Evolutionary conservation across 2,329 filamentous ascomycete genomes (phyloP).

Genomic region (Colletotrichum higginsianum): DNA sequence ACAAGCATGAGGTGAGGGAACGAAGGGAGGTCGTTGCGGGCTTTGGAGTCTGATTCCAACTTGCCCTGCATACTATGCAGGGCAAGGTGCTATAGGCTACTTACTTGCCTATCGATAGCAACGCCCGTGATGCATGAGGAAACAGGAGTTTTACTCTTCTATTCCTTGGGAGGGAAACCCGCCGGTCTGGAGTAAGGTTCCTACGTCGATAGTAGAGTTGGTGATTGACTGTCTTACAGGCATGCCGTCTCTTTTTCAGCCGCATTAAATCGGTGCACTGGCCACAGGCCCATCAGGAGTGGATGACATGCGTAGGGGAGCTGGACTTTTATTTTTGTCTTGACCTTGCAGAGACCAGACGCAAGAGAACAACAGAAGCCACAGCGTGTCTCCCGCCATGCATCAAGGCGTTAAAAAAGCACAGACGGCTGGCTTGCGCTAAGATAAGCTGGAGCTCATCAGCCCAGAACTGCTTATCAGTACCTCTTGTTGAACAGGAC

Average conservation of each 20-base stretch:
- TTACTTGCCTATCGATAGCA: background rate
- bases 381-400: conserved; percentile 24
- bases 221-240: background rate
- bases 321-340: background rate
- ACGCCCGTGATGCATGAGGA: conserved; percentile 13
- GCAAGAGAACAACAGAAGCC: conserved; percentile 23
- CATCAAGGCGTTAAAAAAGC: conserved; percentile 12
- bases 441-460: background rate
- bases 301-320: conserved; percentile 2
- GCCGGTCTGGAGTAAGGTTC: conserved; percentile 11
- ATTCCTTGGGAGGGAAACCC: conserved; percentile 1
- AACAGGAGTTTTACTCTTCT: background rate
- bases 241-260: conserved; percentile 14
- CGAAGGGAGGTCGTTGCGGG: conserved; percentile 8
- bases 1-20: conserved; percentile 12
- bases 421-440: conserved; percentile 11
- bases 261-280: conserved; percentile 32
- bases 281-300: conserved; percentile 23
- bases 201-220: background rate
- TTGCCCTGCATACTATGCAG: background rate
- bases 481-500: background rate
- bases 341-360: background rate
- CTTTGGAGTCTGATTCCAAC: background rate
- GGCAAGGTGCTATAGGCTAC: background rate
- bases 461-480: background rate